Percentiles rank a stretch among this genome's conserved stretches.
Conservation (phyloP, 2,329 filamentous ascomycete species). For the Orbilia quercus region DNA sequence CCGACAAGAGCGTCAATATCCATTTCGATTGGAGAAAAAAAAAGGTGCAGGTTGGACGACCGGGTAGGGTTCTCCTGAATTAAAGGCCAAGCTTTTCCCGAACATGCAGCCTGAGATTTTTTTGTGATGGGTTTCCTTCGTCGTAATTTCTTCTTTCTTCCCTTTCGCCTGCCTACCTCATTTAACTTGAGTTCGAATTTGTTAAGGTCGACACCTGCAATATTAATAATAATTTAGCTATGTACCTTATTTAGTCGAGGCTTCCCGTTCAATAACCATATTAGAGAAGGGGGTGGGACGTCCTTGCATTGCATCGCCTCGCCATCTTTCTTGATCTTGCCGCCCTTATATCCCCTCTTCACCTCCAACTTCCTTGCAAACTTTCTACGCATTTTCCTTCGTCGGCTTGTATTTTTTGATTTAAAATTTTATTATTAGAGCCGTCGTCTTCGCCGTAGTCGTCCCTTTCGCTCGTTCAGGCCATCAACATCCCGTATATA, state of each 20-base stretch:
- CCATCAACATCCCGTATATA: neutral
- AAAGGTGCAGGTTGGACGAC: conserved; percentile 20
- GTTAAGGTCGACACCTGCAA: conserved; percentile 28
- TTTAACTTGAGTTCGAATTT: conserved; percentile 46
- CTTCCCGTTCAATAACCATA: conserved; percentile 7
- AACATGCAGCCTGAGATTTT: conserved; percentile 55
- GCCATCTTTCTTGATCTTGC: conserved; percentile 45
- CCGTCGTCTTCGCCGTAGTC: conserved; percentile 20
- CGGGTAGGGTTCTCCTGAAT: conserved; percentile 57
- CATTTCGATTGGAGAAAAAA: conserved; percentile 30
- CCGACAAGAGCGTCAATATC: neutral
- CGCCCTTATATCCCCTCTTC: conserved; percentile 47
- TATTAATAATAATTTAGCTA: conserved; percentile 3
- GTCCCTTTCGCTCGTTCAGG: conserved; percentile 50
- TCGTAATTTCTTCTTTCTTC: conserved; percentile 33
- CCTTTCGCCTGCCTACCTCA: conserved; percentile 47
- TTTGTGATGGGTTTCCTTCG: conserved; percentile 10
- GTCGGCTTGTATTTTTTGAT: conserved; percentile 22
- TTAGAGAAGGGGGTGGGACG: conserved; percentile 49
- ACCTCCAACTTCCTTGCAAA: conserved; percentile 32
- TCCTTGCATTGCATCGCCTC: conserved; percentile 45
- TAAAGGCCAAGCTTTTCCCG: conserved; percentile 53
- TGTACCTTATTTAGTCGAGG: neutral
- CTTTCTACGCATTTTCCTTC: neutral
- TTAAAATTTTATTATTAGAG: no score